Conservation (phyloP, 164 flowering plant genomes). For the Warburgia ugandensis region DNA sequence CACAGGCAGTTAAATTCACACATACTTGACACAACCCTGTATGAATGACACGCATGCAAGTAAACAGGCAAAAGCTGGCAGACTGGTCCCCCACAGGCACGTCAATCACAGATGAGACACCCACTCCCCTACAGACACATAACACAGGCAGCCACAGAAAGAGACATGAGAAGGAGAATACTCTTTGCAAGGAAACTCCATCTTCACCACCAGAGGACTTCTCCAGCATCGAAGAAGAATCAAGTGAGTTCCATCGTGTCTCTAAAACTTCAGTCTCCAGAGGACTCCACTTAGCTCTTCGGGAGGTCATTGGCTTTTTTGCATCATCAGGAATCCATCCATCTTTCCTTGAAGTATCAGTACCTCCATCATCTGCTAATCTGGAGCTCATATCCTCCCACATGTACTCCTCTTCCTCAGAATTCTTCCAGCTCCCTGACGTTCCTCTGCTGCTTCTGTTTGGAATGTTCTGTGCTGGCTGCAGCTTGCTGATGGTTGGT, state of each 20-base stretch:
- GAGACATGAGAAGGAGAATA: background rate
- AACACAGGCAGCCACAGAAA: background rate
- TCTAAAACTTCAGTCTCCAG: constrained; percentile 8
- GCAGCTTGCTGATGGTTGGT: constrained; percentile 23
- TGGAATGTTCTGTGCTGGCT: constrained; percentile 14
- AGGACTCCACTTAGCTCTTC: constrained; percentile 6
- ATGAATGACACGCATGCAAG: no score
- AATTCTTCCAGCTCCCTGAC: constrained; percentile 70
- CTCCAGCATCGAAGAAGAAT: constrained; percentile 7
- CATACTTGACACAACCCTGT: no score
- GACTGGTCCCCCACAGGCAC: no score
- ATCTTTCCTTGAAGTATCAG: constrained; percentile 36
- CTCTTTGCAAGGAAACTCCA: constrained; percentile 3
- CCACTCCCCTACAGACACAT: background rate
- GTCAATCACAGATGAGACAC: no score
- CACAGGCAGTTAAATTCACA: no score
- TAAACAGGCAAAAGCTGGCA: no score
- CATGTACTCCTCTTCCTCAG: constrained; percentile 88
- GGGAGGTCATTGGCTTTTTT: constrained; percentile 38
- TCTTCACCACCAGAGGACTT: constrained; percentile 7
- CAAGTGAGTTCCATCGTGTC: background rate
- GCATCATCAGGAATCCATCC: constrained; percentile 38
- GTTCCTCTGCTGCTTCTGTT: constrained; percentile 25
- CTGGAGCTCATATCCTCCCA: constrained; percentile 76
- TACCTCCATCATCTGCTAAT: constrained; percentile 30